Percentiles rank a stretch among this genome's conserved stretches.
Conservation (phyloP, 176 grass and related monocot genomes). For the Rhynchospora tenuis region DNA sequence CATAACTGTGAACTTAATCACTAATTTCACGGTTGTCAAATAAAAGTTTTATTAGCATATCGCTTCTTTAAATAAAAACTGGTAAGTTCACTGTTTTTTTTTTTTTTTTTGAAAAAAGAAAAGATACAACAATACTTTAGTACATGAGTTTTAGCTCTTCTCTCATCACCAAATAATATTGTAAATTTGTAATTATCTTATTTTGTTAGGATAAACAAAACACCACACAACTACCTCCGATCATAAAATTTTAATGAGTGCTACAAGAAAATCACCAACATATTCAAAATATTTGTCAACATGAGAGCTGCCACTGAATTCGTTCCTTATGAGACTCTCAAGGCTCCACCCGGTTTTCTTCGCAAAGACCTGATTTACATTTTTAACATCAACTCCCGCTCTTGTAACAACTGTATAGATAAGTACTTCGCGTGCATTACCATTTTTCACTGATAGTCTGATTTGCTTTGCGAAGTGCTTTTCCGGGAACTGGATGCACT, state of each 20-base stretch:
- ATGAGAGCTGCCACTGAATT: constrained; percentile 16
- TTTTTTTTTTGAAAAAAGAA: too few relatives aligned
- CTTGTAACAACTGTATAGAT: constrained; percentile 24
- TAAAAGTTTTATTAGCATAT: too few relatives aligned
- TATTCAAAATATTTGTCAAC: constrained; percentile 10
- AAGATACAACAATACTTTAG: too few relatives aligned
- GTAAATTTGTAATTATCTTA: too few relatives aligned
- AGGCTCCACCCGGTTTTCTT: constrained; percentile 37
- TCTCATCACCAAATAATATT: too few relatives aligned
- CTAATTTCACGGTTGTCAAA: too few relatives aligned
- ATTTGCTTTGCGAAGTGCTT: constrained; percentile 22
- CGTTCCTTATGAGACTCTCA: constrained; percentile 40
- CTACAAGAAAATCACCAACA: constrained; percentile 37
- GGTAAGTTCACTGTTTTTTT: too few relatives aligned
- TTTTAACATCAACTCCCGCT: constrained; percentile 21
- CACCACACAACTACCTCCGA: not conserved
- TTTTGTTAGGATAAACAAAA: too few relatives aligned
- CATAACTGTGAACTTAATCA: too few relatives aligned
- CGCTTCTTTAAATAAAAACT: too few relatives aligned
- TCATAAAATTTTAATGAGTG: constrained; percentile 21
- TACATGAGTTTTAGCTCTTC: too few relatives aligned
- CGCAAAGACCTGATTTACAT: constrained; percentile 27
- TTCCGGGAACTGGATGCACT: constrained; percentile 34
- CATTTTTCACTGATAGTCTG: not conserved
- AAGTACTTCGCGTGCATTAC: not conserved